phyloP scores from a whole-genome alignment of 2,329 filamentous ascomycete genomes.

The Geosmithia putterillii region DNA sequence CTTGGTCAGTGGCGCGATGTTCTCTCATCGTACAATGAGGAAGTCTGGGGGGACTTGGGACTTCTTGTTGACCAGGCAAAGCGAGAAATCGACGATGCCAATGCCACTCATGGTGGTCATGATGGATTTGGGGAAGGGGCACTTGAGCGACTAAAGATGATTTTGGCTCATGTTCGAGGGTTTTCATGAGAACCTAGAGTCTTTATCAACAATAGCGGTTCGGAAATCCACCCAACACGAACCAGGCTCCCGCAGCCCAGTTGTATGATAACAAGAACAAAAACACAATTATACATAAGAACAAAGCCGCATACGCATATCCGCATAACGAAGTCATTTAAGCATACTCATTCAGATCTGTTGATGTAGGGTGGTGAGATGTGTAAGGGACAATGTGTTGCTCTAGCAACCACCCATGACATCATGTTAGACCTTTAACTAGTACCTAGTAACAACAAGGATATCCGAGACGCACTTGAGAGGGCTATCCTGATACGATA shows the following conservation, averaged over 20 bases:
- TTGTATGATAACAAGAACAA: too few relatives aligned
- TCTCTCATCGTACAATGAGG: slow-evolving; percentile 45
- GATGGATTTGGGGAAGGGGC: slow-evolving; percentile 8
- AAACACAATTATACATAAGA: background rate
- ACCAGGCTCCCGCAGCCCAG: too few relatives aligned
- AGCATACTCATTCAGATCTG: background rate
- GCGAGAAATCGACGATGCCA: slow-evolving; percentile 36
- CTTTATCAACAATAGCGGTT: background rate
- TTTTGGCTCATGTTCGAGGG: slow-evolving; percentile 23
- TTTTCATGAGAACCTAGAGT: slow-evolving; percentile 4
- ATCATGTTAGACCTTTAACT: slow-evolving; percentile 8
- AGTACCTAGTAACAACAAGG: background rate
- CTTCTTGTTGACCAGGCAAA: slow-evolving; percentile 43
- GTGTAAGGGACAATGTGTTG: too few relatives aligned
- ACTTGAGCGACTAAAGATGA: slow-evolving; percentile 20
- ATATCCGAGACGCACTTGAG: background rate
- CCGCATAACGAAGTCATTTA: background rate
- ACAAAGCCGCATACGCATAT: background rate
- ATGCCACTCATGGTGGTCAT: slow-evolving; percentile 7
- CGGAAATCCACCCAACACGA: too few relatives aligned
- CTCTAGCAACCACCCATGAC: slow-evolving; percentile 16
- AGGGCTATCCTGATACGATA: too few relatives aligned
- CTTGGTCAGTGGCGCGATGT: slow-evolving; percentile 43
- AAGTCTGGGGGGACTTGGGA: slow-evolving; percentile 55
- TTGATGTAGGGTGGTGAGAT: slow-evolving; percentile 1